Base-by-base conservation (phyloP, 805 yeast genomes). In the Zygosaccharomyces kombuchaensis region DNA sequence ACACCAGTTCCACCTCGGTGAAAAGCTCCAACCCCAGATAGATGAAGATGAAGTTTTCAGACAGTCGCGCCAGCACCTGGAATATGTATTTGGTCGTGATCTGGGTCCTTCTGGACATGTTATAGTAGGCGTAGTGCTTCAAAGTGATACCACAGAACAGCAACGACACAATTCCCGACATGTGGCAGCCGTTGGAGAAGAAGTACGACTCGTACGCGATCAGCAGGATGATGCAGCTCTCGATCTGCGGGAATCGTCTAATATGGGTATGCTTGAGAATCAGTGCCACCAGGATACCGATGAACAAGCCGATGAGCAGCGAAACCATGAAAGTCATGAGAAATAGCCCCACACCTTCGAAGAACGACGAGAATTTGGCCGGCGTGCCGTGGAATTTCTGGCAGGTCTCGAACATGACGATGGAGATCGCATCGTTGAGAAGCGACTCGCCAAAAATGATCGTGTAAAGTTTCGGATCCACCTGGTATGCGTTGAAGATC, bases 331-430 rank as follows among this genome's bases (percentile, higher is more conserved):
- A 93, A 0, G 96, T 90, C 85, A 93, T 84, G 61, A 91, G 65
- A 68, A 93, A 93, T 51, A 93, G 75, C 1, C 97, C 96, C 26
- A 88, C 76, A 76, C 99, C 99, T 70, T 88, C 91, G 65, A 95
- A 87, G 38, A 90, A 66, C n/a, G 87, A 81, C 10, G 85, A 75
- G 51, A 87, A 73, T 40, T 80, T 77, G 0, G 91, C 85, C 19
- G 78, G 77, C 54, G 86, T 83, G 36, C 96, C 98, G 58, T 90
- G 95, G 66, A 93, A 88, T 68, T 89, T 87, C 66, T 89, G 97
- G 61, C 97, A 90, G 0, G 99, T 93, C 70, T 93, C 99, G 70
- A 93, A 93, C 96, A 93, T 91, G 57, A 93, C 99, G 63, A 93
- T 93, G 54, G 97, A 89, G 49, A 93, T 95, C 30, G 99, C 99